Evolutionary conservation across 345 rosid species (phyloP).

Genomic region (Toxicodendron radicans): DNA sequence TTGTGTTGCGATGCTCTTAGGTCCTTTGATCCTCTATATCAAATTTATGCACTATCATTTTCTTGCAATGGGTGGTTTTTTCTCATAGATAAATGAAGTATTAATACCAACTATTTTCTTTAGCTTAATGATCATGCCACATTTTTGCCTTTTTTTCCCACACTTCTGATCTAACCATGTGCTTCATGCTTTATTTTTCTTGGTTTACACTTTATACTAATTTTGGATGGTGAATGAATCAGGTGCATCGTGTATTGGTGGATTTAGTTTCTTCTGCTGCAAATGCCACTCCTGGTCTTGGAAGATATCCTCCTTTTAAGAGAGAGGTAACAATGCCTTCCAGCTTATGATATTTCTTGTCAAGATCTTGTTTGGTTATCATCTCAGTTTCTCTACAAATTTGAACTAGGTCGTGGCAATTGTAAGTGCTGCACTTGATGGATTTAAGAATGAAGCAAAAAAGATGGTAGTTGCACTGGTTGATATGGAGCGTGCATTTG

Average conservation of each 20-base stretch:
- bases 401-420: conserved; percentile 77
- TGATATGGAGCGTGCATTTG: conserved; percentile 99
- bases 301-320: conserved; percentile 97
- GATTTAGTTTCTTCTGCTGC: conserved; percentile 89
- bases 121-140: background rate
- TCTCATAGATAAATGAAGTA: background rate
- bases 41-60: background rate
- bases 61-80: conserved; percentile 3
- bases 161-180: background rate
- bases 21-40: background rate
- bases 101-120: background rate
- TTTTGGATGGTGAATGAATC: conserved; percentile 20
- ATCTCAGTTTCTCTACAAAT: conserved; percentile 8
- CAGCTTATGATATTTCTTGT: conserved; percentile 1
- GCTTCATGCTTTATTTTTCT: background rate
- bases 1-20: background rate
- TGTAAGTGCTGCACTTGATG: conserved; percentile 90
- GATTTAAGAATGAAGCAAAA: conserved; percentile 86
- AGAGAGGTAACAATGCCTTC: conserved; percentile 63
- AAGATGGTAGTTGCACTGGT: conserved; percentile 97
- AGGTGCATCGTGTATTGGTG: conserved; percentile 94
- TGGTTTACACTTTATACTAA: conserved; percentile 12
- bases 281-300: conserved; percentile 96
- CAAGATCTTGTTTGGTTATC: background rate
- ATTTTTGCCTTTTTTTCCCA: background rate